Evolutionary conservation across 2,329 filamentous ascomycete species (phyloP).

Genomic region (Aspergillus neoniger): DNA sequence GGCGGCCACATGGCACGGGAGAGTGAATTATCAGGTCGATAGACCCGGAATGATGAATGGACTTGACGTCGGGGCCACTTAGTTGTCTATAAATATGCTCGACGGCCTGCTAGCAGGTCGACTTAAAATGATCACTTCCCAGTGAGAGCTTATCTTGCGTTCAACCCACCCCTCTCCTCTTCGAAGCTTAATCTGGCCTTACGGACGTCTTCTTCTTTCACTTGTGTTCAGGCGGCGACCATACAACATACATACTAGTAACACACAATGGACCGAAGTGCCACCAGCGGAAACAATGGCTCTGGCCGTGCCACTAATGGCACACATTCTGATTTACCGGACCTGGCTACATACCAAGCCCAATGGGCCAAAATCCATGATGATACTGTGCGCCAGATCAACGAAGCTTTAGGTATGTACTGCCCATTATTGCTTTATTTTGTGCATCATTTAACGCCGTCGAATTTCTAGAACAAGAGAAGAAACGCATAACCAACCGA

Average conservation of each 20-base stretch:
- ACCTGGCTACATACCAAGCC: slow-evolving; percentile 18
- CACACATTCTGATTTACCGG: background rate
- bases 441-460: background rate
- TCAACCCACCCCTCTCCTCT: background rate
- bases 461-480: background rate
- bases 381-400: slow-evolving; percentile 19
- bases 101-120: background rate
- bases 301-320: background rate
- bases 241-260: background rate
- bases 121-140: background rate
- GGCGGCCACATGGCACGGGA: slow-evolving; percentile 11
- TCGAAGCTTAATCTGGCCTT: background rate
- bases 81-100: slow-evolving; percentile 5
- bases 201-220: background rate
- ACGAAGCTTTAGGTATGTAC: slow-evolving; percentile 16
- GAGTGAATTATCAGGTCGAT: slow-evolving; percentile 2
- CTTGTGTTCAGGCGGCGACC: background rate
- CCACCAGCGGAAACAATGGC: background rate
- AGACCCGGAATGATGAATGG: background rate
- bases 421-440: background rate
- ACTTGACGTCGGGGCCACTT: background rate
- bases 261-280: slow-evolving; percentile 10
- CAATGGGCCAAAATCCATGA: slow-evolving; percentile 21
- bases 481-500: background rate
- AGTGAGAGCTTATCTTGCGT: background rate